Base-by-base conservation (phyloP, 2,329 filamentous ascomycete genomes). In the Periconia digitata region DNA sequence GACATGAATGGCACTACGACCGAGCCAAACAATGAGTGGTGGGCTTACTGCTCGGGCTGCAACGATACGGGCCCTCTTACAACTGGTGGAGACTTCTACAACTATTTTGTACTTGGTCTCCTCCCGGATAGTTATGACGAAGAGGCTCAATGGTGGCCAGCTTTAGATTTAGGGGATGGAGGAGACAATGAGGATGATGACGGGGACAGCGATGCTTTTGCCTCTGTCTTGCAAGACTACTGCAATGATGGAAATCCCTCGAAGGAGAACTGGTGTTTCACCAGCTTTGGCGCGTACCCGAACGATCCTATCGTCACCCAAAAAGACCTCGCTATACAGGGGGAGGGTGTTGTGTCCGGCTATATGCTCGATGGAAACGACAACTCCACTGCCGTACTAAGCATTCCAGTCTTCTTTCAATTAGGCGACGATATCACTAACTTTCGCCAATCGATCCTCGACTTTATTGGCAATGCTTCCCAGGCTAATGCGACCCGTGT, bases 401-500 rank as follows among this genome's bases (percentile, higher is more conserved):
- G 67, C 22, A 60, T 78, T 13, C 59, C 63, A 6, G 67, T 55
- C 18, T 78, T 77, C 48, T 43, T 57, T 15, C 49, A 47, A 2
- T 42, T 49, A 6, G 47, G 44, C 4, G 46, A 51, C 2, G 50
- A 44, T 4, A 49, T 45, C 20, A 43, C 34, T 6, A 51, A 48
- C 21, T 56, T 57, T 13, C 69, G 70, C 35, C 55, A 60, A 23
- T 44, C 62, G 40, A 52, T 63, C 0, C 47, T 66, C 3, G 44
- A 70, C 2, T 76, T 82, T 53, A 64, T 83, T 13, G 60, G 66
- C 0, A 62, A 71, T 13, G 73, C 74, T 15, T 74, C 75, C 35
- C 53, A 58, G 0, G 69, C 69, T 6, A 72, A 73, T 2, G 80
- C 81, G 55, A 77, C 69, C 18, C 82, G 78, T 56, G 68, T 87